phyloP scores from a whole-genome alignment of 1,284 basidiomycete genomes.

The Cryptococcus jaspeensis region DNA sequence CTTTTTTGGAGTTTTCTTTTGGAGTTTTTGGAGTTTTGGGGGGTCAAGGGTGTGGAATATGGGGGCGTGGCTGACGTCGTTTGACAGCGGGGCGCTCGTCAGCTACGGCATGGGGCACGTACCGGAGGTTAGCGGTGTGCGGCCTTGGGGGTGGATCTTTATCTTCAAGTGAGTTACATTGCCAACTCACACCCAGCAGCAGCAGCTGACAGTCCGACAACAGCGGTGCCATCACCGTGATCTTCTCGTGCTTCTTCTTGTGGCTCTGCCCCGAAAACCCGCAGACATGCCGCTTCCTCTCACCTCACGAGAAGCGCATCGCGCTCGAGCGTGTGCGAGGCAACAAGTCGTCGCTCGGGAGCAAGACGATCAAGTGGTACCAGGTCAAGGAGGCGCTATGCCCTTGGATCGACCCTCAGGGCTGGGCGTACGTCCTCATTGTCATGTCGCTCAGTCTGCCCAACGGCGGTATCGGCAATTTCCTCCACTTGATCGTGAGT shows the following conservation, averaged over 20 bases:
- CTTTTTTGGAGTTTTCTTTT: neutral
- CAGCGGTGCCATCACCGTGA: slow-evolving; percentile 33
- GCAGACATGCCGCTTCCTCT: slow-evolving; percentile 27
- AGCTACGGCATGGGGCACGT: slow-evolving; percentile 41
- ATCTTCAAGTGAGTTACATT: slow-evolving; percentile 29
- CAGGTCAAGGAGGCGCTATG: slow-evolving; percentile 37
- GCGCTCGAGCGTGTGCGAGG: slow-evolving; percentile 39
- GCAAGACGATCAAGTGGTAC: slow-evolving; percentile 38
- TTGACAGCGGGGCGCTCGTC: slow-evolving; percentile 37
- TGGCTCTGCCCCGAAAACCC: slow-evolving; percentile 37
- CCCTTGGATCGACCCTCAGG: slow-evolving; percentile 36
- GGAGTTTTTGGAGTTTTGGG: slow-evolving; percentile 7
- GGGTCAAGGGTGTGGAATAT: slow-evolving; percentile 38
- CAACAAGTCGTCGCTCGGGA: slow-evolving; percentile 37
- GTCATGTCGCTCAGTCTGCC: slow-evolving; percentile 27
- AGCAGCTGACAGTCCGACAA: neutral
- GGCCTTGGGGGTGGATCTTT: slow-evolving; percentile 39
- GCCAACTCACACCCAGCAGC: neutral
- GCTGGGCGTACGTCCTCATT: slow-evolving; percentile 23
- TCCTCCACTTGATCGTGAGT: slow-evolving; percentile 23
- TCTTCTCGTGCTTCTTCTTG: slow-evolving; percentile 34
- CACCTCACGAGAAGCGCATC: slow-evolving; percentile 26
- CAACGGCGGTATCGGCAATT: slow-evolving; percentile 32
- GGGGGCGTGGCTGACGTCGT: slow-evolving; percentile 17
- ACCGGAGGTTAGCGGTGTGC: slow-evolving; percentile 4